Base-by-base conservation (phyloP, 441 rosid genomes). In the Manihot esculenta region DNA sequence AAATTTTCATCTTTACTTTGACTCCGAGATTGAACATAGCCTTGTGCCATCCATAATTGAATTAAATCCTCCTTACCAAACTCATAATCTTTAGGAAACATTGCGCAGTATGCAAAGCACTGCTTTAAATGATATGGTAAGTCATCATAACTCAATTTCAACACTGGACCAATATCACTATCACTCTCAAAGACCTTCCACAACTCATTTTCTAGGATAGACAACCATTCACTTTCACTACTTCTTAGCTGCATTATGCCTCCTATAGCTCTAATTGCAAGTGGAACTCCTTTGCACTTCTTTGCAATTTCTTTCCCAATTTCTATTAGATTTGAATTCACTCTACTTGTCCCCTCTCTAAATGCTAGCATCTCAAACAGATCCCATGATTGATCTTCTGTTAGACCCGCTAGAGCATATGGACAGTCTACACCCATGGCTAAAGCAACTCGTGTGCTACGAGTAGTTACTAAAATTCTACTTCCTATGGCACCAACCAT, bases 381-480 rank as follows among this genome's bases (percentile, higher is more conserved):
- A 15, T 62, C 10, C 69, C 71, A 67, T 15, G 66, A 69, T 21
- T 65, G 47, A 1, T 49, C 64, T 3, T 58, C 64, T 9, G 68
- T 26, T 24, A 76, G 59, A 38, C 63, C 62, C 48, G 33, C 42
- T 15, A 80, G 21, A 7, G 30, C 21, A 64, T 76, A 33, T 1
- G 73, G 63, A 26, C 49, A 35, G 41, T 35, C 7, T 35, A 48
- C 2, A 49, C 59, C 27, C 76, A 67, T 10, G 5, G 53, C 17
- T 1, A 51, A 45, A 2, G 76, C 70, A 67, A 74, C 78, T 24
- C 17, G 44, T 6, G 18, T 17, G 2, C 23, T 3, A 11, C 78
- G 77, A 8, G 83, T 75, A 0, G 86, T 82, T 5, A 82, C 57
- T 1, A 84, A 4, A 12, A 83, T 62, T n/a, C 30, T n/a, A n/a